A percentile compares a stretch with the other conserved stretches of the same genome.
These are phyloP conservation scores for Alternaria infectoria DNA, from an alignment of 2,329 filamentous ascomycete species.

Conservation along the genomic window DNA sequence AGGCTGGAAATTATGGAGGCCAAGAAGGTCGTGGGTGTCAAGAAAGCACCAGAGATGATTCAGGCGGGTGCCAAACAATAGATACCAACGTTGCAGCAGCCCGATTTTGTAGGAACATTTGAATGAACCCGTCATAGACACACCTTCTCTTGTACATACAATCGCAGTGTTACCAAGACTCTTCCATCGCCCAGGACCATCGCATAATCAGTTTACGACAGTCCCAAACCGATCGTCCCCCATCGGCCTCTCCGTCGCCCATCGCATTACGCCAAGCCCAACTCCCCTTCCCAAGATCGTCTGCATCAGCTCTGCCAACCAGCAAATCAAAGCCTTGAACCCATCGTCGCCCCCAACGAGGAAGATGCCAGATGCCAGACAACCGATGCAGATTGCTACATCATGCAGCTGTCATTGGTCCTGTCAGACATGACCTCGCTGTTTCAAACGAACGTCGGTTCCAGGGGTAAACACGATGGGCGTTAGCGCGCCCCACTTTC, in stretches of 20 bases:
- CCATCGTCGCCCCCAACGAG: background rate
- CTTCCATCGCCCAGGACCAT: background rate
- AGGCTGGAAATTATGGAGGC: slow-evolving; percentile 73
- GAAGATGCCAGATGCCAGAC: background rate
- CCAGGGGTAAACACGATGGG: slow-evolving; percentile 4
- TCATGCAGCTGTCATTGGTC: slow-evolving; percentile 1
- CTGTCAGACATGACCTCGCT: slow-evolving; percentile 1
- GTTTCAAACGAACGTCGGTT: slow-evolving; percentile 9
- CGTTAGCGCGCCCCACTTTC: no score
- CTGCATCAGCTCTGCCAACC: background rate
- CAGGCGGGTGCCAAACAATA: slow-evolving; percentile 8
- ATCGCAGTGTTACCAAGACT: background rate
- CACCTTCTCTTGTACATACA: no score
- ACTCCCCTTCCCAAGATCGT: background rate
- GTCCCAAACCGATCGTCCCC: background rate
- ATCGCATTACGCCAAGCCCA: background rate
- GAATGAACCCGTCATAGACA: background rate
- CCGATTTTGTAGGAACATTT: background rate
- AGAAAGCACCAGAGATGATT: slow-evolving; percentile 33
- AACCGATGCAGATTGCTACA: background rate
- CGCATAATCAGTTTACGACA: background rate
- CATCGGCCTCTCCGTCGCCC: background rate
- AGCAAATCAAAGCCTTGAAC: background rate
- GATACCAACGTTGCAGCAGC: background rate
- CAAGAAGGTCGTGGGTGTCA: slow-evolving; percentile 31